Conservation (phyloP, 306 rosid genomes). For the Cucumis melo region DNA sequence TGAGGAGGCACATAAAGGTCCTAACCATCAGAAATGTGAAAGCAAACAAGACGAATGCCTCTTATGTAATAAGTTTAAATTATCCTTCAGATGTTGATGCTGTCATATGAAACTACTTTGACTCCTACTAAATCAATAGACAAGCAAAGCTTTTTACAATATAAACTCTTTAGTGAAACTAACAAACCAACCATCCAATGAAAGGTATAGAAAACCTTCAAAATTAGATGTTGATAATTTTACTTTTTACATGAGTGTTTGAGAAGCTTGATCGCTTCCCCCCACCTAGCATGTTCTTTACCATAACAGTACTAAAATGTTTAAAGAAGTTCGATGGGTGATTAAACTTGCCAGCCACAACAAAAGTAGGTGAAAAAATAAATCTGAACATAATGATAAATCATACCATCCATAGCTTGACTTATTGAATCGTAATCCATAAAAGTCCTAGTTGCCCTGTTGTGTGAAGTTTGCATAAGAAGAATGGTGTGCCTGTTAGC, state of each 20-base stretch:
- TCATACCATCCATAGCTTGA: slow-evolving; percentile 90
- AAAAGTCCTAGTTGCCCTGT: slow-evolving; percentile 77
- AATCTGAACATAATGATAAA: neutral
- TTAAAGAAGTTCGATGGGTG: neutral
- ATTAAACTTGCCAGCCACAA: neutral
- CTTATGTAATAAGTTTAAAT: neutral
- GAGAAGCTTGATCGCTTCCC: neutral
- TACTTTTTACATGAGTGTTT: neutral
- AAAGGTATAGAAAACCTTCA: neutral
- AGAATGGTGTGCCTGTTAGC: slow-evolving; percentile 91
- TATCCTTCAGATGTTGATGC: neutral
- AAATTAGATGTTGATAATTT: neutral
- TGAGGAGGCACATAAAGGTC: neutral
- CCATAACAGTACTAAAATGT: neutral
- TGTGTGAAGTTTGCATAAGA: slow-evolving; percentile 82
- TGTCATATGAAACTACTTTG: neutral
- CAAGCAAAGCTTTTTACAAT: neutral
- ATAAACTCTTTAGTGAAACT: neutral
- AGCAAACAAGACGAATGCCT: neutral
- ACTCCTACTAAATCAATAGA: neutral
- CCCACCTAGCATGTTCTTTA: neutral
- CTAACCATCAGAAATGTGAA: neutral
- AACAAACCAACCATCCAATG: neutral
- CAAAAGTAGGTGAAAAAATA: neutral
- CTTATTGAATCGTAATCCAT: slow-evolving; percentile 78